Evolutionary conservation across 148 eudicot species (phyloP), one percentile per base, ranked within the genome.

Genomic region (Silene latifolia): DNA sequence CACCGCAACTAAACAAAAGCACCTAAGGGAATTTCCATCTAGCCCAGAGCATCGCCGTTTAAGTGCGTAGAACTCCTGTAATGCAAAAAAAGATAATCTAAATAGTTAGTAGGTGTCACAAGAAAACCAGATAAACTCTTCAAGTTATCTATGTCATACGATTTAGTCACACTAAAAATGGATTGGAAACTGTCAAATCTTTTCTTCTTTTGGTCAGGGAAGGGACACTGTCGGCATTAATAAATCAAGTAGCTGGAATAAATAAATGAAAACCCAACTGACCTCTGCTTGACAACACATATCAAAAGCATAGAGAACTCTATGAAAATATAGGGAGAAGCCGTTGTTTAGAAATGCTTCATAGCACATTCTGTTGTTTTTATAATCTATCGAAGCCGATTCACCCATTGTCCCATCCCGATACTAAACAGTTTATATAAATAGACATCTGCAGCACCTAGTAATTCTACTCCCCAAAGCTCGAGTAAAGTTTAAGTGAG

Each of bases 1-100:
- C 87, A 91, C 97, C 57, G 97, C 89, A 66, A 91, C 90, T 59
- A 91, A 79, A 81, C 97, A 91, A 58, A 80, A 83, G 86, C 91
- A 91, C 79, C 83, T 83, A 69, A 87, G 76, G 27, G 89, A 89
- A 75, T 86, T 91, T 74, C 91, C 89, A 66, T 87, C 90, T 69
- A 71, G 84, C 17, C 93, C 87, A 76, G 78, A 74, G 80, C 91
- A 91, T 67, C 93, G 85, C 68, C 89, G 80, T 83, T 91, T 91
- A 76, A 91, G 79, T 78, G 90, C 88, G 82, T 89, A 87, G 77
- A 91, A 89, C 78, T 91, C 97, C 97, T 89, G 86, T 67, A 57
- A 64, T 62, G 67, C 48, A 61, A 72, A 3, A 60, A 63, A 63
- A 51, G 5, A 71, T 1, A 12, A 21, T n/a, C 15, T 13, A 17